These are phyloP conservation scores for Catenaria anguillulae DNA, from an alignment of 371 early-diverging fungal species.

Conservation along the genomic window DNA sequence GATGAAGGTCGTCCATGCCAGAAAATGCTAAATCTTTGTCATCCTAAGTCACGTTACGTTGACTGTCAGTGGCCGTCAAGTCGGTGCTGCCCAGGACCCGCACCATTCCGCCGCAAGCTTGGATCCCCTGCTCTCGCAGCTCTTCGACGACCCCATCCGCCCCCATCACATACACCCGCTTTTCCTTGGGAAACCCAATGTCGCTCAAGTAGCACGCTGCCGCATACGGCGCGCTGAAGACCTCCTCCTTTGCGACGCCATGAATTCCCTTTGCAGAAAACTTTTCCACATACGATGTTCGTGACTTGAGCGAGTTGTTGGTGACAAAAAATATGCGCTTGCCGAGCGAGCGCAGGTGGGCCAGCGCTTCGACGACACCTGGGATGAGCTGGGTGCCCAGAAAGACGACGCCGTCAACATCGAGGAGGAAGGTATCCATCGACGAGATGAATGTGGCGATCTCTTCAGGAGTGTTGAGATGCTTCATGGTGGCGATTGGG, in stretches of 20 bases:
- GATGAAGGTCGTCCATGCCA: background rate
- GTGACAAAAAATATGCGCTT: constrained; percentile 85
- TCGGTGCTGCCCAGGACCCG: no score
- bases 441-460: constrained; percentile 30
- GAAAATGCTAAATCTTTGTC: constrained; percentile 19
- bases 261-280: constrained; percentile 60
- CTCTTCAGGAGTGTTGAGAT: background rate
- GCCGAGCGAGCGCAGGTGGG: constrained; percentile 42
- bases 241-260: constrained; percentile 58
- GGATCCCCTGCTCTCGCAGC: constrained; percentile 56
- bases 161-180: constrained; percentile 82
- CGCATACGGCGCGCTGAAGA: constrained; percentile 87
- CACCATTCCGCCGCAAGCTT: constrained; percentile 23
- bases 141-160: constrained; percentile 78
- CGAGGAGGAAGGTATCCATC: constrained; percentile 83
- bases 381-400: constrained; percentile 51
- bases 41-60: constrained; percentile 9
- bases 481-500: background rate
- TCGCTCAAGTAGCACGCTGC: constrained; percentile 82
- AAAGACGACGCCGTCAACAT: constrained; percentile 97
- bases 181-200: constrained; percentile 59
- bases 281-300: constrained; percentile 60
- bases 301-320: constrained; percentile 88
- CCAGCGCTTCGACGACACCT: constrained; percentile 52
- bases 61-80: no score